A percentile compares a stretch with the other conserved stretches of the same genome.
phyloP scores from a whole-genome alignment of 208 protist species.

The Wallacemonas sp. region DNA sequence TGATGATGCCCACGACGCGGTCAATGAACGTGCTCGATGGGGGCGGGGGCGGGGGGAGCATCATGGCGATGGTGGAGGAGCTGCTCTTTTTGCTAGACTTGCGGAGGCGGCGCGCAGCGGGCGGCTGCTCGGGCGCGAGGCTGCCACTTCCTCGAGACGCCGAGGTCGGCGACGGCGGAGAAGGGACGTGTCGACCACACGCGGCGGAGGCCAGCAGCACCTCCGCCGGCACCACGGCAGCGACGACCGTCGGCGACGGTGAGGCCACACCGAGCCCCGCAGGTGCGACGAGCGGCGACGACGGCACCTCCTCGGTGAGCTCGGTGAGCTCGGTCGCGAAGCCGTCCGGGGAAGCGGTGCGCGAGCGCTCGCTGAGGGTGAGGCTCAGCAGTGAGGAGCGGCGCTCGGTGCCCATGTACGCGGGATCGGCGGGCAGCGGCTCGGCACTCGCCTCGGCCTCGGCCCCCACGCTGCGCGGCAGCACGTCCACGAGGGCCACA shows the following conservation, averaged over 20 bases:
- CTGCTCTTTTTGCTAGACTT: neutral
- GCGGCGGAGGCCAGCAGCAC: too few species aligned
- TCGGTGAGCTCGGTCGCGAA: neutral
- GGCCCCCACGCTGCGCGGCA: neutral
- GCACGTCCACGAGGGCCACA: neutral
- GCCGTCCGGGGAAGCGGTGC: neutral
- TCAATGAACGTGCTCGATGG: slow-evolving; percentile 11
- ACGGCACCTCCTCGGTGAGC: neutral
- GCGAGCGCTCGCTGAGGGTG: slow-evolving; percentile 15
- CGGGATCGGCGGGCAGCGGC: too few species aligned
- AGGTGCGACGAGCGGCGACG: too few species aligned
- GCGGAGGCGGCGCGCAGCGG: too few species aligned
- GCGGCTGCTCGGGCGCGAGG: too few species aligned
- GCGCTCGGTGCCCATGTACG: neutral
- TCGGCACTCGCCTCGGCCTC: too few species aligned
- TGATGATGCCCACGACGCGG: neutral
- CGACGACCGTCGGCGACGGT: too few species aligned
- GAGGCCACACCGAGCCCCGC: too few species aligned
- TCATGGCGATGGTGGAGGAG: neutral
- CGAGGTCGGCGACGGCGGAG: too few species aligned
- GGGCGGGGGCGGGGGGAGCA: slow-evolving; percentile 9
- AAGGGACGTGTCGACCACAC: too few species aligned
- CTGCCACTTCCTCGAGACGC: too few species aligned
- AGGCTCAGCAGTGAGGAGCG: slow-evolving; percentile 1
- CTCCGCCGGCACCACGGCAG: too few species aligned